These are phyloP conservation scores for Amoebophrya sp. DNA, from an alignment of 169 alveolate species.

Conservation along the genomic window DNA sequence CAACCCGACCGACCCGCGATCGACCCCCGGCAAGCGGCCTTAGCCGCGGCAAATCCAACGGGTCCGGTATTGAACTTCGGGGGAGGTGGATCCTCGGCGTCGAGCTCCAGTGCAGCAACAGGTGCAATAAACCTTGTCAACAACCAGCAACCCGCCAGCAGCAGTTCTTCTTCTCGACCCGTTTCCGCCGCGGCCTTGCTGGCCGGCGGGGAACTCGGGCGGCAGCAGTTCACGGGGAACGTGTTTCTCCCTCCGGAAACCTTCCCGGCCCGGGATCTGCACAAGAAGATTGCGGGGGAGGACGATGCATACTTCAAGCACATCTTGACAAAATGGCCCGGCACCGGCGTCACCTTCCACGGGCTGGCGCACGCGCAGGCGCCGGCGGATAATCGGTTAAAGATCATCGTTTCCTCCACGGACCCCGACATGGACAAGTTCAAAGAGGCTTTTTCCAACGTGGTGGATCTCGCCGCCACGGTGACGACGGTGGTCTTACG, in stretches of 20 bases:
- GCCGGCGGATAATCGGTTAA: not conserved
- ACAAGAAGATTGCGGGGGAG: not conserved
- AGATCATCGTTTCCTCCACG: not conserved
- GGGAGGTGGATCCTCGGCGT: too few species aligned
- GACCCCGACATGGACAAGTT: not conserved
- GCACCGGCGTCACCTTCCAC: not conserved
- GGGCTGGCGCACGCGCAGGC: not conserved
- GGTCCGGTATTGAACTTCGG: too few species aligned
- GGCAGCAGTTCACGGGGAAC: not conserved
- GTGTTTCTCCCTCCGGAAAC: not conserved
- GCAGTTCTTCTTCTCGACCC: not conserved
- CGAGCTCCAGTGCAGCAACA: too few species aligned
- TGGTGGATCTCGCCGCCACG: not conserved
- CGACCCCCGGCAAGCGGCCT: too few species aligned
- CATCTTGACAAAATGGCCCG: not conserved
- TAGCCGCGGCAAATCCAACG: too few species aligned
- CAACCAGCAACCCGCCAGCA: not conserved
- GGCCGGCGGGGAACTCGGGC: not conserved
- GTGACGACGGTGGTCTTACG: too few species aligned
- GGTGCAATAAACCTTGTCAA: not conserved
- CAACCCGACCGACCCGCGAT: too few species aligned
- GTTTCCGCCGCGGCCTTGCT: too few species aligned
- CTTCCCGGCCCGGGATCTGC: not conserved
- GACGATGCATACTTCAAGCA: not conserved
- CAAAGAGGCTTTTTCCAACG: not conserved